Conservation (phyloP, 75 land plant species). For the Selaginella moellendorffii region DNA sequence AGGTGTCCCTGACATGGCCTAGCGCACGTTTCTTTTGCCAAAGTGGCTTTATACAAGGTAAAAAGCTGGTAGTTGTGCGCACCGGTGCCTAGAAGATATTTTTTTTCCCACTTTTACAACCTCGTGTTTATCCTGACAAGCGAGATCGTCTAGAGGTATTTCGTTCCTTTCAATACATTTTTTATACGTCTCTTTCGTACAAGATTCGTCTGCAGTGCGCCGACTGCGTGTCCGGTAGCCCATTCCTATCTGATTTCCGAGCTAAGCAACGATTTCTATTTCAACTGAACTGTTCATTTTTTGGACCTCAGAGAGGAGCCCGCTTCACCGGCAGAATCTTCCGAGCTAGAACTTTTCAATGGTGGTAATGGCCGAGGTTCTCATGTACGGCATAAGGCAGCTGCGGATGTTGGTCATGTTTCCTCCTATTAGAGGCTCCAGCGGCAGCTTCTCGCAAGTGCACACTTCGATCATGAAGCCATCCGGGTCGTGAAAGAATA, state of each 20-base stretch:
- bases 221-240: background rate
- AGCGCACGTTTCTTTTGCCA: background rate
- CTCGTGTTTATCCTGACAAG: background rate
- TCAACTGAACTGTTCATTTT: no score
- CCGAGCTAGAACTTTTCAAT: background rate
- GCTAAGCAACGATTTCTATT: no score
- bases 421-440: background rate
- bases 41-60: background rate
- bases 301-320: constrained; percentile 2
- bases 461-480: background rate
- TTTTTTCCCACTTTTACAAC: background rate
- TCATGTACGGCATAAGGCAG: background rate
- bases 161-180: background rate
- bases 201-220: background rate
- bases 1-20: background rate
- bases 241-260: no score
- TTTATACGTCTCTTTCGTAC: background rate
- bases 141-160: background rate
- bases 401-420: background rate
- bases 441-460: background rate
- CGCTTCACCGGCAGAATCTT: background rate
- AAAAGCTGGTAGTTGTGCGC: background rate
- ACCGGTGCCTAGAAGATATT: background rate
- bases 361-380: background rate
- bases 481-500: background rate